Evolutionary conservation across 352 stramenopile species (phyloP).

Genomic region (Thraustochytrium sp.): DNA sequence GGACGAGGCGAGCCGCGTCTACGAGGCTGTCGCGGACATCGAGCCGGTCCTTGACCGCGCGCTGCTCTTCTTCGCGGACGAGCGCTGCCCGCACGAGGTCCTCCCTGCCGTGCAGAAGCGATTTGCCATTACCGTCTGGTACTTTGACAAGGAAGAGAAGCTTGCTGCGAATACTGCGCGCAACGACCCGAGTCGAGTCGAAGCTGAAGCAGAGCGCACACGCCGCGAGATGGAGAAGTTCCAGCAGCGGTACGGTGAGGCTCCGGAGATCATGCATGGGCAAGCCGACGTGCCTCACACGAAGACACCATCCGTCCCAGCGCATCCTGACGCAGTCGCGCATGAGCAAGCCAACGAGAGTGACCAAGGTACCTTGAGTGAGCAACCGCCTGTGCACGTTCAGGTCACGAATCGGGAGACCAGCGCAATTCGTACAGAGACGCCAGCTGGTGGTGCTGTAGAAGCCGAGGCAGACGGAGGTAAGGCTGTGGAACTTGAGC

Average conservation of each 20-base stretch:
- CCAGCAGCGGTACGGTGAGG: background rate
- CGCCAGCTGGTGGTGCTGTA: too few relatives aligned
- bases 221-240: conserved; percentile 51
- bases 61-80: conserved; percentile 58
- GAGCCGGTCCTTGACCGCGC: conserved; percentile 50
- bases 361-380: too few relatives aligned
- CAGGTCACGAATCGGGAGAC: too few relatives aligned
- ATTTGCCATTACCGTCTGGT: conserved; percentile 62
- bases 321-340: too few relatives aligned
- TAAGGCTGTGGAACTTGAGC: too few relatives aligned
- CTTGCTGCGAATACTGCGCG: conserved; percentile 55
- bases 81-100: conserved; percentile 57
- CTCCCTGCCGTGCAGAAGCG: conserved; percentile 42
- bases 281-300: too few relatives aligned
- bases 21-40: background rate
- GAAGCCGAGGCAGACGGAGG: too few relatives aligned
- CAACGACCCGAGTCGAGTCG: background rate
- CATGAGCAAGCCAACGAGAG: too few relatives aligned
- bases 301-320: too few relatives aligned
- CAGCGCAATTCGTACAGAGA: too few relatives aligned
- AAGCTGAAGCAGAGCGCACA: conserved; percentile 44
- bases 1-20: background rate
- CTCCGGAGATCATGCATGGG: background rate
- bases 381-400: too few relatives aligned
- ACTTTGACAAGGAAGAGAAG: conserved; percentile 61